A percentile compares a stretch with the other conserved stretches of the same genome.
Conservation (phyloP, 2,329 filamentous ascomycete genomes). For the Neofusicoccum sp. region DNA sequence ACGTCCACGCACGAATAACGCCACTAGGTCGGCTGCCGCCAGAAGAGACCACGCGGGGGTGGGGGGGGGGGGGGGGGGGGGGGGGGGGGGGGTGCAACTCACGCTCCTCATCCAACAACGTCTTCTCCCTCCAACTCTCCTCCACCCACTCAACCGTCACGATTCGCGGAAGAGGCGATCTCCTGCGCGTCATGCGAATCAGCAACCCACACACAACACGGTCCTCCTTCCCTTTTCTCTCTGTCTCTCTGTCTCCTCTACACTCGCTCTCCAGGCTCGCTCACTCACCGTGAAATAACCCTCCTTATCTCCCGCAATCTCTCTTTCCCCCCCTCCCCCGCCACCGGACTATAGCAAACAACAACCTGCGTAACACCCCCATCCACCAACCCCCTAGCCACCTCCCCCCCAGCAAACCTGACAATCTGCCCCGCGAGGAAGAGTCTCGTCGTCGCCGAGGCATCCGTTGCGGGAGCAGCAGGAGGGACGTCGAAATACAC, state of each 20-base stretch:
- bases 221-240: constrained; percentile 27
- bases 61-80: neutral
- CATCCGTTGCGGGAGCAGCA: neutral
- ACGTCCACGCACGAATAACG: too few species aligned
- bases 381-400: constrained; percentile 56
- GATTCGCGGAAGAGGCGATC: constrained; percentile 48
- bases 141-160: constrained; percentile 74
- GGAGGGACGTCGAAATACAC: constrained; percentile 25
- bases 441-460: constrained; percentile 34
- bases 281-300: too few species aligned
- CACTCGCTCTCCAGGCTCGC: too few species aligned
- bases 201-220: too few species aligned
- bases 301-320: constrained; percentile 49
- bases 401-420: constrained; percentile 68
- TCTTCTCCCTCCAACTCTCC: constrained; percentile 78
- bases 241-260: constrained; percentile 43
- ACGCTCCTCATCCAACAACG: constrained; percentile 70
- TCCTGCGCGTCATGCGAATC: too few species aligned
- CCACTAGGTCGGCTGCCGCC: too few species aligned
- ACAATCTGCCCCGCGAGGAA: constrained; percentile 60
- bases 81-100: neutral
- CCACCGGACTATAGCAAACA: constrained; percentile 50
- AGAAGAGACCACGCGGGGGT: neutral
- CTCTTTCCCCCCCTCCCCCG: constrained; percentile 39
- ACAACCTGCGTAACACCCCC: constrained; percentile 72